Percentiles rank a stretch among this genome's conserved stretches.
These are phyloP conservation scores for Kazachstania kunashirensis DNA, from an alignment of 805 yeast genomes.

Conservation along the genomic window DNA sequence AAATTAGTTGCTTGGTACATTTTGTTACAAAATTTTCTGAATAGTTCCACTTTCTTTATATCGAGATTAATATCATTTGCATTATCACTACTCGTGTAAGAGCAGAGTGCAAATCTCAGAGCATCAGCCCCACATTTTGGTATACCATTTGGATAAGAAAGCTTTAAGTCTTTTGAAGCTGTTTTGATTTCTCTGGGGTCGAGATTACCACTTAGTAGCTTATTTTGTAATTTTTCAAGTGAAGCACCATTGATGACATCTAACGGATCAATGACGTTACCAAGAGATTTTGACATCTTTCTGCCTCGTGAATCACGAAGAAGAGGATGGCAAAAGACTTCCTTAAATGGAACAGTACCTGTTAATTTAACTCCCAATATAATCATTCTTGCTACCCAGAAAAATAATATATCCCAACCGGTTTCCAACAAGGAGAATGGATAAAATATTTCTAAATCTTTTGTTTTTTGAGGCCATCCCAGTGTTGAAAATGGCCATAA, in stretches of 20 bases:
- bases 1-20: conserved; percentile 97
- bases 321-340: conserved; percentile 96
- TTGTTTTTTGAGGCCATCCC: conserved; percentile 82
- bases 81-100: conserved; percentile 95
- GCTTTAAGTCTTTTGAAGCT: conserved; percentile 77
- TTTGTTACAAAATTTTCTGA: conserved; percentile 97
- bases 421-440: conserved; percentile 93
- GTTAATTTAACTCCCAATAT: conserved; percentile 80
- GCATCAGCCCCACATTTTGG: conserved; percentile 99
- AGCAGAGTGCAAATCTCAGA: conserved; percentile 91
- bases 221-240: conserved; percentile 63
- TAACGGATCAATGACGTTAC: conserved; percentile 90
- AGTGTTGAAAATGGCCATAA: conserved; percentile 94
- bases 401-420: conserved; percentile 97
- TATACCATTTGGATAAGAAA: conserved; percentile 86
- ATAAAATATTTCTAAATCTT: conserved; percentile 63
- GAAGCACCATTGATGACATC: conserved; percentile 86
- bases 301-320: conserved; percentile 98
- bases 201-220: conserved; percentile 68
- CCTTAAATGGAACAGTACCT: conserved; percentile 82
- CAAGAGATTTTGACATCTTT: conserved; percentile 95
- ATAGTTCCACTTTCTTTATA: conserved; percentile 91
- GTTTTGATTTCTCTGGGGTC: conserved; percentile 75
- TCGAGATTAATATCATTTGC: conserved; percentile 95
- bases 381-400: conserved; percentile 97